Evolutionary conservation across 257 asterid species (phyloP).

Genomic region (Solanum corneliomulleri): DNA sequence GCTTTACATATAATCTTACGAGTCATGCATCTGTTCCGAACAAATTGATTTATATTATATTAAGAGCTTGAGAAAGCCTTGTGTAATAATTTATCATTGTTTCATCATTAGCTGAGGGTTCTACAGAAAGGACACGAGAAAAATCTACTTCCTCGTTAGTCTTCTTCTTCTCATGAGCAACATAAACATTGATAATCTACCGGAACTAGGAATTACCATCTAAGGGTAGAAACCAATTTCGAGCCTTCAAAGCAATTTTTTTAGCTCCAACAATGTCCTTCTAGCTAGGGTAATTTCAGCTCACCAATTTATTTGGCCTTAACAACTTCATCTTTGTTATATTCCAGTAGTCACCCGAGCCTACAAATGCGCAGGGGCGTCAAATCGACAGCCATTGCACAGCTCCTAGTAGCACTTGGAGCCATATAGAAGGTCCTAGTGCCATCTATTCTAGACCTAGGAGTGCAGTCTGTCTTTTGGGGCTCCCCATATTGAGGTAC

Average conservation of each 20-base stretch:
- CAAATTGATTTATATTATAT: too few relatives aligned
- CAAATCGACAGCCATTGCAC: too few relatives aligned
- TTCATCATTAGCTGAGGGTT: background rate
- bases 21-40: background rate
- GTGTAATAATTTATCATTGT: too few relatives aligned
- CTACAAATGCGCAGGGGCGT: too few relatives aligned
- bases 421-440: too few relatives aligned
- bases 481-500: too few relatives aligned
- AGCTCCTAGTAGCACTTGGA: too few relatives aligned
- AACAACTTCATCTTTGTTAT: background rate
- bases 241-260: background rate
- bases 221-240: background rate
- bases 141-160: background rate
- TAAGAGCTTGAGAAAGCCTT: background rate
- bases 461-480: too few relatives aligned
- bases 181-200: background rate
- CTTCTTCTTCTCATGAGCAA: background rate
- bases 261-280: background rate
- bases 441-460: too few relatives aligned
- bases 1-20: background rate
- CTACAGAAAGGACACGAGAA: background rate
- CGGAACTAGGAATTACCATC: background rate
- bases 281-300: rapidly evolving
- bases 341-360: too few relatives aligned
- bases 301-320: background rate